phyloP scores from a whole-genome alignment of 768 basidiomycete genomes.

The Amanita polypyramis region DNA sequence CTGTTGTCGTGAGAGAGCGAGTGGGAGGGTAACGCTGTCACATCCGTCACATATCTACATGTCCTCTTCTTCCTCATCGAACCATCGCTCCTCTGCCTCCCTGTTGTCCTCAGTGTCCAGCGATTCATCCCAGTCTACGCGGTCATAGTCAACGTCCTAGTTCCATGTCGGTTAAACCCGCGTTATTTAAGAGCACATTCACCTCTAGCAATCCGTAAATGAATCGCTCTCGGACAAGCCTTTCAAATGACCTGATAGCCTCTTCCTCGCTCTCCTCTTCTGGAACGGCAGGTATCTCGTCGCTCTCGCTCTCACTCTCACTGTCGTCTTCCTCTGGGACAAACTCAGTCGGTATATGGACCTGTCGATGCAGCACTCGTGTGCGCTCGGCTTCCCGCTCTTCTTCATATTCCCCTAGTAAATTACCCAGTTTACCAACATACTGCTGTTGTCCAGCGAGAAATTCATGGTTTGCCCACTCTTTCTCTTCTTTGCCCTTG shows the following conservation, averaged over 20 bases:
- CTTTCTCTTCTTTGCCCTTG: constrained; percentile 54
- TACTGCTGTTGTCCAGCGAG: constrained; percentile 43
- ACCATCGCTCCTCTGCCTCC: constrained; percentile 63
- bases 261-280: constrained; percentile 42
- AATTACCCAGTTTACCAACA: constrained; percentile 56
- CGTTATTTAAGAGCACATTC: constrained; percentile 15
- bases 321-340: constrained; percentile 63
- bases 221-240: constrained; percentile 55
- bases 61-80: constrained; percentile 53
- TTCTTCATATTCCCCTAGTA: constrained; percentile 68
- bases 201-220: constrained; percentile 72
- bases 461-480: constrained; percentile 59
- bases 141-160: constrained; percentile 61
- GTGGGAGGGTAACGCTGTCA: constrained; percentile 5
- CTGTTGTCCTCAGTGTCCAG: constrained; percentile 50
- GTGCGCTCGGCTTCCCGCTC: constrained; percentile 62
- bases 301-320: constrained; percentile 47
- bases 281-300: constrained; percentile 19
- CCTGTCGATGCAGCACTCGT: constrained; percentile 32
- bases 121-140: constrained; percentile 66
- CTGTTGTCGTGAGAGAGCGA: constrained; percentile 11
- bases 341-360: constrained; percentile 29
- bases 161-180: background rate
- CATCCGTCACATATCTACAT: constrained; percentile 7
- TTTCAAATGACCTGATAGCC: constrained; percentile 39